These are phyloP conservation scores for Neostapfia colusana DNA, from an alignment of 176 grass and related monocot genomes.

Conservation along the genomic window DNA sequence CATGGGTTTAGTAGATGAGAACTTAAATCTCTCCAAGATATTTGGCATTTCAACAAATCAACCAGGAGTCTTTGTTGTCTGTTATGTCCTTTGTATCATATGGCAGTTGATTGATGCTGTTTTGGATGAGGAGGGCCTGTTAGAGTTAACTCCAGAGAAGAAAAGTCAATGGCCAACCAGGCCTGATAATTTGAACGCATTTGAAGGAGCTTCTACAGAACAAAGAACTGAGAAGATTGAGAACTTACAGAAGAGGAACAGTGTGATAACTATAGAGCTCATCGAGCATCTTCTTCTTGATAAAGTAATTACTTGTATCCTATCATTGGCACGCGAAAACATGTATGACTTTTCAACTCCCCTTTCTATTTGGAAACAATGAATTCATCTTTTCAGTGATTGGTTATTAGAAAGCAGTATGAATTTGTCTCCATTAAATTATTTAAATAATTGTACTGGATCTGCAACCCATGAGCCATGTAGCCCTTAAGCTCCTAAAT, in stretches of 20 bases:
- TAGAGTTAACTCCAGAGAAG: conserved; percentile 73
- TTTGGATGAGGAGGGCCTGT: conserved; percentile 85
- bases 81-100: conserved; percentile 71
- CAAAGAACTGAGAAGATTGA: conserved; percentile 60
- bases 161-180: conserved; percentile 64
- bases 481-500: conserved; percentile 15
- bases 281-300: conserved; percentile 76
- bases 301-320: conserved; percentile 95
- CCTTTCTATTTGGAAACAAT: conserved; percentile 7
- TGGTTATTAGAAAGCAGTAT: conserved; percentile 12
- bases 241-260: conserved; percentile 77
- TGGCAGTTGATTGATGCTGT: conserved; percentile 81
- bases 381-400: conserved; percentile 1
- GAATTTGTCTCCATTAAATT: conserved; percentile 13
- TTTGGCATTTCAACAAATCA: conserved; percentile 73
- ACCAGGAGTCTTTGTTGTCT: conserved; percentile 68
- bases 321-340: conserved; percentile 91
- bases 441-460: conserved; percentile 5
- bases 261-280: conserved; percentile 66
- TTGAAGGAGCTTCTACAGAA: conserved; percentile 63
- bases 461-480: conserved; percentile 19
- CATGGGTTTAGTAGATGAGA: conserved; percentile 66
- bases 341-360: conserved; percentile 82
- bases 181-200: conserved; percentile 57
- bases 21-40: conserved; percentile 64